Evolutionary conservation across 768 basidiomycete genomes (phyloP).

Genomic region (Vishniacozyma victoriae): DNA sequence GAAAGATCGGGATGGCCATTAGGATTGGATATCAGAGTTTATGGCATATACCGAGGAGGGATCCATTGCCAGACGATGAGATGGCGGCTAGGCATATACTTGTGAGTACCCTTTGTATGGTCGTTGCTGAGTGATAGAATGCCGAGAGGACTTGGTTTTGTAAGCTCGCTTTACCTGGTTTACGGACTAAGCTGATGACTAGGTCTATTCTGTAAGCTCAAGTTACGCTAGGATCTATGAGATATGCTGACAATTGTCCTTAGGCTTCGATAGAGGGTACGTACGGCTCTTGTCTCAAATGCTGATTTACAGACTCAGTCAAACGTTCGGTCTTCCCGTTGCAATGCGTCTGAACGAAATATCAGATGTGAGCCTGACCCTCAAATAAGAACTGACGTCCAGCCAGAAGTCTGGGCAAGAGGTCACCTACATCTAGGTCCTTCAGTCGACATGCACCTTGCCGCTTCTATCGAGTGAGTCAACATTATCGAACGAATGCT

Average conservation of each 20-base stretch:
- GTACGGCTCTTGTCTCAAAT: conserved; percentile 2
- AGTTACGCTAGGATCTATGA: background rate
- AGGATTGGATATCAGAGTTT: conserved; percentile 26
- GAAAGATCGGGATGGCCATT: conserved; percentile 25
- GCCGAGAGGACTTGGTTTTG: conserved; percentile 29
- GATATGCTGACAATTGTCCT: background rate
- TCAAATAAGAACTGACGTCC: background rate
- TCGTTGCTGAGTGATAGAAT: conserved; percentile 8
- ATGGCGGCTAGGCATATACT: conserved; percentile 17
- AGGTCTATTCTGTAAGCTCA: conserved; percentile 23
- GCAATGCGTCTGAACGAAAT: conserved; percentile 18
- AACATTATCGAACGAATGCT: background rate
- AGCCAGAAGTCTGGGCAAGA: conserved; percentile 24
- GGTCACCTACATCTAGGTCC: conserved; percentile 20
- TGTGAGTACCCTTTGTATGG: conserved; percentile 13
- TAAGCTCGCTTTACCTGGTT: conserved; percentile 4
- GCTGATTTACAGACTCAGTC: conserved; percentile 6
- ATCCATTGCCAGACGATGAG: conserved; percentile 21
- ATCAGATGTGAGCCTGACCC: conserved; percentile 19
- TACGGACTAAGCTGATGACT: background rate
- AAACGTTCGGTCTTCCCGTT: conserved; percentile 16
- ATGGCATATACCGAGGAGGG: conserved; percentile 21
- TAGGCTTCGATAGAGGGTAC: conserved; percentile 27
- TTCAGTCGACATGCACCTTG: conserved; percentile 25
- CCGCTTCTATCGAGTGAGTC: conserved; percentile 21